phyloP scores from a whole-genome alignment of 768 basidiomycete genomes.

The Termitomyces bulborhizus region DNA sequence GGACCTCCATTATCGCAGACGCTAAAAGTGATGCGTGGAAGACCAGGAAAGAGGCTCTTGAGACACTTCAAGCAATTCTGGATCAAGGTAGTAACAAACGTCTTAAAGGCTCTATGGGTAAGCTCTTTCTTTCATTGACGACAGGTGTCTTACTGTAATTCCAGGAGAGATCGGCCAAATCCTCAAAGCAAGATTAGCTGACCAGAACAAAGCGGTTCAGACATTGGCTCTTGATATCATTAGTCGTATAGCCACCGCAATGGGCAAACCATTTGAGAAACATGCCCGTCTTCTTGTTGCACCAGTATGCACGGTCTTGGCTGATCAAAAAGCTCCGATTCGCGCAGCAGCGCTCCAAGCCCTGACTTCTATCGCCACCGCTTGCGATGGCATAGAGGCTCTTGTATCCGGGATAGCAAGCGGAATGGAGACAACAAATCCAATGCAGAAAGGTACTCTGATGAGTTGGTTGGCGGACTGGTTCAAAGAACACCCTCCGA shows the following conservation, averaged over 20 bases:
- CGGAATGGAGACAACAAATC: conserved; percentile 82
- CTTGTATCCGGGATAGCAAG: conserved; percentile 75
- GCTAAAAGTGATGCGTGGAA: conserved; percentile 96
- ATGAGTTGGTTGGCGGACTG: conserved; percentile 77
- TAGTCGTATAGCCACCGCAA: conserved; percentile 82
- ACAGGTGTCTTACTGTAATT: conserved; percentile 1
- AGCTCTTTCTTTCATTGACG: conserved; percentile 9
- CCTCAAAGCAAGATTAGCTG: conserved; percentile 81
- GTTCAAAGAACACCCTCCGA: conserved; percentile 59
- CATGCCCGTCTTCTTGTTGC: conserved; percentile 70
- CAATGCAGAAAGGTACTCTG: conserved; percentile 75
- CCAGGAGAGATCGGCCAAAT: conserved; percentile 87
- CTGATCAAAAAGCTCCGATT: conserved; percentile 89
- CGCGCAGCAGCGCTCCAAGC: conserved; percentile 74
- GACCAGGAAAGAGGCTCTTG: conserved; percentile 91
- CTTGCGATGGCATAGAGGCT: conserved; percentile 78
- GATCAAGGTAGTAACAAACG: conserved; percentile 93
- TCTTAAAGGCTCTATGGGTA: conserved; percentile 86
- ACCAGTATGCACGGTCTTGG: conserved; percentile 76
- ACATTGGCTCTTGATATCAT: conserved; percentile 85
- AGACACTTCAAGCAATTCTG: conserved; percentile 72
- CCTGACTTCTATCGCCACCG: conserved; percentile 76
- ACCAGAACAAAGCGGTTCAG: conserved; percentile 95
- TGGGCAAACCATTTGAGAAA: conserved; percentile 96
- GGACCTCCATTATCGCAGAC: conserved; percentile 76